Evolutionary conservation across 2,329 filamentous ascomycete species (phyloP).

Genomic region (Grosmannia penicillata): DNA sequence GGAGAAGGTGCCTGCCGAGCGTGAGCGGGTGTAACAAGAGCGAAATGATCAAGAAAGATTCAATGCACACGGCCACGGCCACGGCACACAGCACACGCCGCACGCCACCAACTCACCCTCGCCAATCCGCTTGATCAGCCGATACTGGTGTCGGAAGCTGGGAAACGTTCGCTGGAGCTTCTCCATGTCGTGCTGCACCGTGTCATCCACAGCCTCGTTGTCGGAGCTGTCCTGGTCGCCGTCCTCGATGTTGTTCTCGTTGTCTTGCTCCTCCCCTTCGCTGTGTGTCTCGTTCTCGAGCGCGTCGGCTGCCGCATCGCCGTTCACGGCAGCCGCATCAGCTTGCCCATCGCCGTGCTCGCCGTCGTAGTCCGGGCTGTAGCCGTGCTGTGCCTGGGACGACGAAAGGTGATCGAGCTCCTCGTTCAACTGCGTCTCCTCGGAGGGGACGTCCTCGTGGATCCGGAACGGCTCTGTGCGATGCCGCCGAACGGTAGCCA

Average conservation of each 20-base stretch:
- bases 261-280: constrained; percentile 16
- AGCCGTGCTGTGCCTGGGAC: constrained; percentile 14
- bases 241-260: constrained; percentile 18
- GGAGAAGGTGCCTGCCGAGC: constrained; percentile 80
- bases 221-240: constrained; percentile 38
- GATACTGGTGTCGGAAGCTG: constrained; percentile 70
- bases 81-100: no score
- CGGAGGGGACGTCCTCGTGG: constrained; percentile 31
- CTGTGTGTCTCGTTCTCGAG: constrained; percentile 19
- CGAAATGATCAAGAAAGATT: no score
- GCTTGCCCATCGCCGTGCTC: constrained; percentile 27
- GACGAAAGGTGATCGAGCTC: constrained; percentile 20
- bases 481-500: constrained; percentile 11
- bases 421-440: constrained; percentile 34
- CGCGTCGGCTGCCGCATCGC: constrained; percentile 27
- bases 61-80: no score
- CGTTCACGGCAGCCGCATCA: constrained; percentile 27
- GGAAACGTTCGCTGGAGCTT: constrained; percentile 70
- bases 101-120: constrained; percentile 66
- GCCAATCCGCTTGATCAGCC: constrained; percentile 90
- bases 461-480: constrained; percentile 28
- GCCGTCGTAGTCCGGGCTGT: constrained; percentile 18
- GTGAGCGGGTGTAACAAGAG: not conserved
- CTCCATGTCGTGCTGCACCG: constrained; percentile 73
- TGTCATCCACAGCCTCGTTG: constrained; percentile 48